phyloP scores from a whole-genome alignment of 2,329 filamentous ascomycete species.

The Ophiocordyceps australis region DNA sequence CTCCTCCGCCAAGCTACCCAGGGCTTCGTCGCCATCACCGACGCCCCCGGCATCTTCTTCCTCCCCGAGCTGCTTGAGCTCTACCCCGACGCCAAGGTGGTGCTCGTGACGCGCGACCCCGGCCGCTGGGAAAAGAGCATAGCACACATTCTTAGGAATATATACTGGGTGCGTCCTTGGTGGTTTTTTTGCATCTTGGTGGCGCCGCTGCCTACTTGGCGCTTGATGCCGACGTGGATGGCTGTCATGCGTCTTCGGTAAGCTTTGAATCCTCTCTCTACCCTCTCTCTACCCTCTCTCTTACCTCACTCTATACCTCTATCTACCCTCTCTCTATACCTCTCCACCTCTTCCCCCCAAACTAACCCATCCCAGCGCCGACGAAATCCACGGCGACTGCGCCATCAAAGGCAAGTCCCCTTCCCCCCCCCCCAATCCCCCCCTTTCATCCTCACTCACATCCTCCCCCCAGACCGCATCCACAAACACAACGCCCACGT shows the following conservation, averaged over 20 bases:
- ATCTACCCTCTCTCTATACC: neutral
- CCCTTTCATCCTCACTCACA: too few species aligned
- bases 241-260: neutral
- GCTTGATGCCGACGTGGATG: conserved; percentile 1
- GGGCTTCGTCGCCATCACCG: conserved; percentile 20
- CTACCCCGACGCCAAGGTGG: conserved; percentile 28
- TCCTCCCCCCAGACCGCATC: neutral
- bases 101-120: conserved; percentile 18
- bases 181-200: conserved; percentile 1
- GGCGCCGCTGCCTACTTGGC: conserved; percentile 4
- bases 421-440: too few species aligned
- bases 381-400: too few species aligned
- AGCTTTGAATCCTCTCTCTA: neutral
- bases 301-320: too few species aligned
- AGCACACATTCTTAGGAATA: conserved; percentile 4
- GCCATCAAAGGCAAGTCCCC: too few species aligned
- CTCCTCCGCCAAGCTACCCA: conserved; percentile 16
- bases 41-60: conserved; percentile 21
- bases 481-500: conserved; percentile 2
- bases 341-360: too few species aligned
- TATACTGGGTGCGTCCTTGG: neutral
- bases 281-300: neutral
- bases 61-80: conserved; percentile 25
- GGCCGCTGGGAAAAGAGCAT: conserved; percentile 16
- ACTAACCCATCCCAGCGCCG: too few species aligned